Base-by-base conservation (phyloP, 2,329 filamentous ascomycete species). In the Alternaria arbusti region DNA sequence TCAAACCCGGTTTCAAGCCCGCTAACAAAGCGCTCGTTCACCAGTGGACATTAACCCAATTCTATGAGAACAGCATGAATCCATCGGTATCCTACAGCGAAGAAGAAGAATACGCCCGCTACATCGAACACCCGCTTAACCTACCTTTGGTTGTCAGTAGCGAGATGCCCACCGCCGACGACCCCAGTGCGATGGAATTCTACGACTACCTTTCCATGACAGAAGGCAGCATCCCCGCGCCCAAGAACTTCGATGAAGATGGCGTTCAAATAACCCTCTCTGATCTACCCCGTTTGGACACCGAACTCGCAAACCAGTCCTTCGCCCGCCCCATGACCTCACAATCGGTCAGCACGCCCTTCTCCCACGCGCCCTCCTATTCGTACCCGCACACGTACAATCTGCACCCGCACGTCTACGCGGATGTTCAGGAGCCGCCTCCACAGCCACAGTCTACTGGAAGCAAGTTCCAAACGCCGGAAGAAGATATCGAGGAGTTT, bases 1-100 rank as follows among this genome's bases (percentile, higher is more conserved):
- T 70, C 10, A 71, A 65, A 25, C 71, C 72, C 15, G 69, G 69
- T 15, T 79, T 81, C 73, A 80, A 83, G 46, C 88, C 88, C 0
- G 85, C 90, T 4, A 91, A 96, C 73, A 96, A 96, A 81, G 88
- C 90, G 26, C 91, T 91, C 40, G 91, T 91, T 59, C 91, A 93
- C 13, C 93, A 97, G 77, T 94, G 92, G 90, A 96, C 93, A 0
- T 91, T 97, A 51, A 91, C 91, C 17, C 91, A 96, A 74, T 90
- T 97, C 54, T 91, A 97, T 47, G 86, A 90, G 57, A 91, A 94
- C 77, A 96, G 93, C 6, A 86, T 98, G 47, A 91, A 97, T 69
- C 96, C 96, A 1, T 90, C 89, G 1, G 92, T 99, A 40, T 91
- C 88, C 8, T 81, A 86, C 8, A 86, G 88, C 43, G 95, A 98